A percentile compares a stretch with the other conserved stretches of the same genome.
Conservation (phyloP, 2,329 filamentous ascomycete genomes). For the Microcyclosporella mali region DNA sequence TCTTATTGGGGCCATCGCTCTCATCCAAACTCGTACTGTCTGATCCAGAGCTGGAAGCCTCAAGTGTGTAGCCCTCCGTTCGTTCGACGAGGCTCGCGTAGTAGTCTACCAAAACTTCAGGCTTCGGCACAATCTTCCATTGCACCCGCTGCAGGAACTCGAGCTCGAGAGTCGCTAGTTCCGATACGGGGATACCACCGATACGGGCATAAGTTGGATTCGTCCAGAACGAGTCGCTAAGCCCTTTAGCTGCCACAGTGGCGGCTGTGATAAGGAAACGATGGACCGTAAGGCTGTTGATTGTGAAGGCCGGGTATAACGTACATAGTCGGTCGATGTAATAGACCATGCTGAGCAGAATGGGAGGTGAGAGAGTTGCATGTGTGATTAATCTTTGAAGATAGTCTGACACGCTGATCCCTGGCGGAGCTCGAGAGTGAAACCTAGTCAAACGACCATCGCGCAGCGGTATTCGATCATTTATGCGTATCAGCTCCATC, state of each 20-base stretch:
- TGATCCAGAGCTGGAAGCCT: slow-evolving; percentile 23
- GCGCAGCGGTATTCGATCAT: slow-evolving; percentile 78
- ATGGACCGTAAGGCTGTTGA: slow-evolving; percentile 93
- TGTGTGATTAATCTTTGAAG: slow-evolving; percentile 87
- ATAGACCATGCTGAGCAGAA: slow-evolving; percentile 97
- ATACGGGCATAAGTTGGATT: slow-evolving; percentile 94
- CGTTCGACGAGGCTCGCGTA: slow-evolving; percentile 77
- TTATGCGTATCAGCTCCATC: slow-evolving; percentile 86
- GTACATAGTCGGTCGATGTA: slow-evolving; percentile 95
- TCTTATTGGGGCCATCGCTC: slow-evolving; percentile 5
- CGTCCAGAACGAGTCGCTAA: slow-evolving; percentile 97
- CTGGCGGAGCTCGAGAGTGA: slow-evolving; percentile 75
- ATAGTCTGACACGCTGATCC: slow-evolving; percentile 91
- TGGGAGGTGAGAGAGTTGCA: slow-evolving; percentile 84
- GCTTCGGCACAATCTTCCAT: slow-evolving; percentile 95
- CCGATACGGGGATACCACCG: slow-evolving; percentile 82
- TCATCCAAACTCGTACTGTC: slow-evolving; percentile 14
- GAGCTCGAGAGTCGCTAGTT: slow-evolving; percentile 84
- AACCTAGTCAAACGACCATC: slow-evolving; percentile 87
- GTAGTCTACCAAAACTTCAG: slow-evolving; percentile 88
- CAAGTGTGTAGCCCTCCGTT: slow-evolving; percentile 54
- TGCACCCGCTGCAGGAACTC: slow-evolving; percentile 90
- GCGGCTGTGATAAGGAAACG: slow-evolving; percentile 94
- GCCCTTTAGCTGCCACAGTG: slow-evolving; percentile 89
- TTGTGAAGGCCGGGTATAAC: slow-evolving; percentile 88